These are phyloP conservation scores for Salvia rosmarinus DNA, from an alignment of 257 asterid genomes.

Conservation along the genomic window DNA sequence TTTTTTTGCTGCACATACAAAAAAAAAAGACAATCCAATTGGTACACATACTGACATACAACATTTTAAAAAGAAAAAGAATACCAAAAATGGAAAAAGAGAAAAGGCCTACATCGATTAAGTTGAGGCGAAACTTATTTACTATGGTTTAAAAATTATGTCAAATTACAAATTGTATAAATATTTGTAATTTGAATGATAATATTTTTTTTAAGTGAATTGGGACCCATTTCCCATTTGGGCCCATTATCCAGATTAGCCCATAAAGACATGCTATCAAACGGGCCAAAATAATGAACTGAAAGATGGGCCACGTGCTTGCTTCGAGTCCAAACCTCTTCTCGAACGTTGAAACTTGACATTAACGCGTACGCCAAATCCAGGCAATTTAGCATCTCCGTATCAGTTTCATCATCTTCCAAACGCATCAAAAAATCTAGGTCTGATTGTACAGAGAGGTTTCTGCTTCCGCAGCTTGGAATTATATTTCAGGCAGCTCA, in stretches of 20 bases:
- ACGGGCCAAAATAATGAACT: neutral
- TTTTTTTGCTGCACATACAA: too few relatives aligned
- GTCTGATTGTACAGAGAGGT: conserved; percentile 34
- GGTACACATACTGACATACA: too few relatives aligned
- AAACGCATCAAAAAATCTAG: conserved; percentile 39
- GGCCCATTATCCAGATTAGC: neutral
- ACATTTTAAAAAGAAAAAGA: too few relatives aligned
- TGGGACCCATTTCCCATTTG: too few relatives aligned
- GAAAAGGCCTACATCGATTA: too few relatives aligned
- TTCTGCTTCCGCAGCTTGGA: conserved; percentile 27
- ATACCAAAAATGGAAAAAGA: too few relatives aligned
- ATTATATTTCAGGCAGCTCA: conserved; percentile 5
- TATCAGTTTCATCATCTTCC: conserved; percentile 34
- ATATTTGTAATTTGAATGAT: too few relatives aligned
- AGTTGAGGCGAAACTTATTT: too few relatives aligned
- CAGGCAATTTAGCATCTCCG: conserved; percentile 19
- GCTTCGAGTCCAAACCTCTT: conserved; percentile 45
- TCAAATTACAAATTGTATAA: too few relatives aligned
- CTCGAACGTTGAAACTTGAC: conserved; percentile 35
- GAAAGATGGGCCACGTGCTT: conserved; percentile 33
- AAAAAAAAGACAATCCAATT: too few relatives aligned
- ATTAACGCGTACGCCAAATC: conserved; percentile 26
- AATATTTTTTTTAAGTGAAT: too few relatives aligned
- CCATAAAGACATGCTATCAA: neutral
- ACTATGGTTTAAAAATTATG: too few relatives aligned